Evolutionary conservation across 2,329 filamentous ascomycete genomes (phyloP), one percentile per base, ranked within the genome.

Genomic region (Sclerotinia minor): DNA sequence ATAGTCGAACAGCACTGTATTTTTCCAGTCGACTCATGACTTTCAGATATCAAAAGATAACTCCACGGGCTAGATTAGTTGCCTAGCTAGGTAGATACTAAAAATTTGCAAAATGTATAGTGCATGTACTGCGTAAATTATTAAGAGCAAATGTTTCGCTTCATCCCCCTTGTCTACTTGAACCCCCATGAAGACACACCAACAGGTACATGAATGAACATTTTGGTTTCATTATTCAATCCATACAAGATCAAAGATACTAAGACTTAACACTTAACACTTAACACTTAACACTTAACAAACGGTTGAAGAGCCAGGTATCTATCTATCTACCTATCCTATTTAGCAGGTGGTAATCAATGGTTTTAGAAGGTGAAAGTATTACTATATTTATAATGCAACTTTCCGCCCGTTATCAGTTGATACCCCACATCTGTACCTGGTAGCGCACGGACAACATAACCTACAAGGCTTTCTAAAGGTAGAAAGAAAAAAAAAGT

Each of bases 31-130:
- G 26, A 53, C 47, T 61, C 26, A 38, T 26, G 29, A 47, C 47
- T 61, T 61, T 55, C 55, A 50, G 66, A 68, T 68, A 68, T 52
- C 66, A 65, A 58, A 50, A n/a, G 57, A 53, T 63, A 19, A 50
- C 41, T 67, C 26, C 44, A 11, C 63, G 38, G 49, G 26, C 59
- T 55, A 54, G 17, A 54, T n/a, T 63, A 45, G n/a, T 41, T 55
- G 50, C 32, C 52, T 35, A 44, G 13, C 52, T 35, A 44, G 13
- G 50, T n/a, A 29, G 3, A 53, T 11, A 49, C 35, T 13, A n/a
- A 55, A 47, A 44, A 52, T 64, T 44, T 41, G 24, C 29, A 19
- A 29, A 32, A 44, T 61, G 65, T 61, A 45, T 53, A 26, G 29
- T 24, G 38, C 19, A 45, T 29, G 5, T 15, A 41, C 38, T 2